phyloP scores from a whole-genome alignment of 306 rosid species.

The Sechiopsis laciniata region DNA sequence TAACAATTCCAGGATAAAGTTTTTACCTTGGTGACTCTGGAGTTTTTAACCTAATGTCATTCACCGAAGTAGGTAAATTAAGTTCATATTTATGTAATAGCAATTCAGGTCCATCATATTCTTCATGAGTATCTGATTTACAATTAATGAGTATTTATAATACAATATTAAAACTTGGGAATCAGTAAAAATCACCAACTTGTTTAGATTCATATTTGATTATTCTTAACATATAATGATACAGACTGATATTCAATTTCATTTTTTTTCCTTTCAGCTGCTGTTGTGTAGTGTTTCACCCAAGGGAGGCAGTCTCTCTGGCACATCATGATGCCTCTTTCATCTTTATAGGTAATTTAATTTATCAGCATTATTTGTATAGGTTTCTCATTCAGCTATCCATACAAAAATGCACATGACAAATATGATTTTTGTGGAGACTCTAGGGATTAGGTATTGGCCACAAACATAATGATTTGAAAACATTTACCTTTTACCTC shows the following conservation, averaged over 20 bases:
- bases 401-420: constrained; percentile 34
- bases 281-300: constrained; percentile 43
- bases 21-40: not conserved
- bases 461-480: constrained; percentile 7
- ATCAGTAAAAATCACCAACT: not conserved
- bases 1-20: not conserved
- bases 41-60: not conserved
- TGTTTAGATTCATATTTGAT: not conserved
- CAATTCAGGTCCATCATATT: not conserved
- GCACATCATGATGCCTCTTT: constrained; percentile 40
- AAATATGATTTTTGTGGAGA: constrained; percentile 41
- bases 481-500: not conserved
- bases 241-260: not conserved
- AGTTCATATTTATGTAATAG: not conserved
- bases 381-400: constrained; percentile 23
- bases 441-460: constrained; percentile 30
- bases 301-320: constrained; percentile 45
- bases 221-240: not conserved
- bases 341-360: constrained; percentile 26
- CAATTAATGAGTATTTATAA: not conserved
- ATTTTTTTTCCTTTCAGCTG: constrained; percentile 18
- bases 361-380: constrained; percentile 23
- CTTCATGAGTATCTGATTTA: not conserved
- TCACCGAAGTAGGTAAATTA: constrained; percentile 3
- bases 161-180: too few relatives aligned